Evolutionary conservation across 2,329 filamentous ascomycete genomes (phyloP), one percentile per base, ranked within the genome.

Genomic region (Ramularia endophylla): DNA sequence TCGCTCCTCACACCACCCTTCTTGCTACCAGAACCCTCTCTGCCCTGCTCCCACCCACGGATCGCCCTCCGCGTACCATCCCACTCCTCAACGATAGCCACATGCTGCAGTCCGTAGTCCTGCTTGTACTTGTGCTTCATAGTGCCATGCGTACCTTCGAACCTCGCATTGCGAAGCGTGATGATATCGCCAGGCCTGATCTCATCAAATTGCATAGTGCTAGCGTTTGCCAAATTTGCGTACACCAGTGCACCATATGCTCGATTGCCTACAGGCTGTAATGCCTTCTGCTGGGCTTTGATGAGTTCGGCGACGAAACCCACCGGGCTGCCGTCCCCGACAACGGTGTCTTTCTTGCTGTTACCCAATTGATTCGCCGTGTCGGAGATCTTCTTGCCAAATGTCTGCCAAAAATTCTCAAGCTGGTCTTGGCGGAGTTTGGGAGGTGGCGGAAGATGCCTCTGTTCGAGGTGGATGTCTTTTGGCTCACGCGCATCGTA

Each of bases 41-140:
- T 73, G 0, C 90, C 90, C 62, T 98, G 92, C 65, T 97, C 92
- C 86, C 87, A 97, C 2, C 83, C 89, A 19, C 89, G 73, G 18
- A 98, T 83, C 74, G 97, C 95, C 75, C 95, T 95, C 77, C 95
- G 95, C 29, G 87, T 94, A 3, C 92, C 92, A 63, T 98, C 92
- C 92, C 92, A 98, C 63, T 98, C 92, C 8, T 87, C 78, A 3
- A 98, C 90, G 2, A 98, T 71, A 2, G 78, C 92, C 0, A 97
- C 90, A 58, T 98, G 92, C 50, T 90, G 76, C 5, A 46, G 27
- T 1, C 57, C 59, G 1, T 95, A 86, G 54, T 98, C 92, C 38
- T 80, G 71, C 36, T 75, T 82, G 64, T 98, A 98, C 64, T 95
- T 97, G 52, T 86, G 84, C 61, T 97, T 89, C 85, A 98, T 89